Evolutionary conservation across 495 filamentous ascomycete genomes (phyloP), one percentile per base, ranked within the genome.

Genomic region (Penicillium canescens): DNA sequence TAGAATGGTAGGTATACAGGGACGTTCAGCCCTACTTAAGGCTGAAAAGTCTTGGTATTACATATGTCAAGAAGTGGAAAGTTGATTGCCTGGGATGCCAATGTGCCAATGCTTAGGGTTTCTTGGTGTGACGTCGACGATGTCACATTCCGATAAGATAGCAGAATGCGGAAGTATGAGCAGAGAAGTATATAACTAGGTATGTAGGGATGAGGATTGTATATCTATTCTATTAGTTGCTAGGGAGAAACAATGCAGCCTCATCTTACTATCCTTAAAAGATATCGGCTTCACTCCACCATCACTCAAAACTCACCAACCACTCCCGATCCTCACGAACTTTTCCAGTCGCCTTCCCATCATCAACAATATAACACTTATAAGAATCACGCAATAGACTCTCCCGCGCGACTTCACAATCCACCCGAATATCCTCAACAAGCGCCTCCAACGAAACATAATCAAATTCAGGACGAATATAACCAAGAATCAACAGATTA

Each of bases 391-490:
- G 74, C 60, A 70, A 77, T 64, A 98, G 72, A 78, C 90, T 94
- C 61, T 74, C 70, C 52, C 78, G 73, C 18, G 91, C 87, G 46
- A 98, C 92, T 64, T 89, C 84, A 63, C 93, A 92, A 73, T 98
- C 94, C 47, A 86, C 74, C 52, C 81, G 78, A 58, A 98, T 98
- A 73, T 98, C 94, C 59, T 86, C 82, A 35, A 97, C 83, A 68
- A 98, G 68, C 23, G 84, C 85, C 49, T 98, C 92, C 62, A 89
- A 75, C 43, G 81, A 85, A 28, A 86, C 81, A 72, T 98, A 98
- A 69, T 98, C 91, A 61, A 81, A 85, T 66, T 98, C 94, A 10
- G 88, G 86, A 37, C 94, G 83, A 36, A 98, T 91, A 69, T 87
- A 98, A 13, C 94, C 94, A 50, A 92, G 66, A 54, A 98, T 81